Base-by-base conservation (phyloP, 805 yeast species). In the Candida quercuum region DNA sequence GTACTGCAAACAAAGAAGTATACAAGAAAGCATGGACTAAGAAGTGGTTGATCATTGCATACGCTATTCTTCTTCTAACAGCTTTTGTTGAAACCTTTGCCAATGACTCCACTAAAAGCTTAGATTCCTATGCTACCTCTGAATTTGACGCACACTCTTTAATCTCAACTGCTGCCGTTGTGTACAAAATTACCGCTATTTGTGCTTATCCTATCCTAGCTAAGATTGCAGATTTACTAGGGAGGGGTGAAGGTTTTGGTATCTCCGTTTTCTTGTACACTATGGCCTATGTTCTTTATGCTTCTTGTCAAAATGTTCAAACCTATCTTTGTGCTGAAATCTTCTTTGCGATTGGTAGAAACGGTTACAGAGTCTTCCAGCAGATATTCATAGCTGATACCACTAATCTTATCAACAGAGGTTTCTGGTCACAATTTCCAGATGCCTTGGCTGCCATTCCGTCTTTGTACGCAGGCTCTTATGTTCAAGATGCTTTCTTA, bases 331-430 rank as follows among this genome's bases (percentile, higher is more conserved):
- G 51, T 30, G 65, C 64, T 26, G 61, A 63, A 45, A 45, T 66
- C 18, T 56, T 66, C 37, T 59, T 55, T 39, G 63, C 66, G 8
- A 48, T 62, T 44, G 71, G 71, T 26, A 47, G 49, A 32, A 61
- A 59, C 20, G 69, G 69, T n/a, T 51, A 59, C 43, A 55, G 57
- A 42, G 52, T 57, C 13, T 54, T 60, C 48, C 58, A 54, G 39
- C 66, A 61, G 48, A 49, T 64, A 15, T 61, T 65, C 44, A 52
- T 56, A 33, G 62, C 64, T 27, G 69, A 66, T 40, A 61, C 66
- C n/a, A 60, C 69, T 13, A 56, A 53, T 26, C 46, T 66, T 46
- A 49, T 61, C 28, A 54, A 64, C 46, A 57, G 71, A 44, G 67
- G 67, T 15, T 35, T 64, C 8, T 60, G 54, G 47, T 49, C 64